Evolutionary conservation across 2,329 filamentous ascomycete genomes (phyloP).

Genomic region (Tricladium varicosporioides): DNA sequence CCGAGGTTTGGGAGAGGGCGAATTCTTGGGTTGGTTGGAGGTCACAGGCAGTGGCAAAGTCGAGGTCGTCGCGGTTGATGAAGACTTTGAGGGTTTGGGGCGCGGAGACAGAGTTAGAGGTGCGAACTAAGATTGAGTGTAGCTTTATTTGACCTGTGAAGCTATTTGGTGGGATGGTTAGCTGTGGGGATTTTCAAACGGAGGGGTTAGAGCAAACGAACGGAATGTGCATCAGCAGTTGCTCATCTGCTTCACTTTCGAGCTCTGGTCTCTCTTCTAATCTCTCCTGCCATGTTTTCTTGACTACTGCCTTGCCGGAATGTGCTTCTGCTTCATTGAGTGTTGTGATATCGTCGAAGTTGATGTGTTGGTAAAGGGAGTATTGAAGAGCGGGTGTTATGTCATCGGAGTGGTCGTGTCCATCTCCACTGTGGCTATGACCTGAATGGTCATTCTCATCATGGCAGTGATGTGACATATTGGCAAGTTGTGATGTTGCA

Average conservation of each 20-base stretch:
- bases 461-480: conserved; percentile 46
- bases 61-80: conserved; percentile 81
- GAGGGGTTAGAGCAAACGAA: conserved; percentile 49
- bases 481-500: conserved; percentile 4
- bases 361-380: conserved; percentile 87
- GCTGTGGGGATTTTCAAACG: neutral
- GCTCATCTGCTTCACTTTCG: conserved; percentile 83
- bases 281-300: conserved; percentile 89
- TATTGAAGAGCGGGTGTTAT: conserved; percentile 87
- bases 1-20: conserved; percentile 72
- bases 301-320: conserved; percentile 71
- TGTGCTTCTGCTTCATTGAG: conserved; percentile 75
- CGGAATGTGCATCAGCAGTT: conserved; percentile 91
- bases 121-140: conserved; percentile 83
- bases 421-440: conserved; percentile 65
- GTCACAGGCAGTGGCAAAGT: conserved; percentile 75
- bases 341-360: conserved; percentile 80
- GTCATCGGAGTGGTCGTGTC: conserved; percentile 89
- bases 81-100: conserved; percentile 85
- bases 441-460: conserved; percentile 38
- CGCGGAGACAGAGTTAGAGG: conserved; percentile 66
- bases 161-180: conserved; percentile 42
- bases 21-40: conserved; percentile 71
- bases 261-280: conserved; percentile 71
- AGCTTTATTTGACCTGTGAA: conserved; percentile 94